Evolutionary conservation across 768 basidiomycete species (phyloP), one percentile per base, ranked within the genome.

Genomic region (Leccinum incarnatum): DNA sequence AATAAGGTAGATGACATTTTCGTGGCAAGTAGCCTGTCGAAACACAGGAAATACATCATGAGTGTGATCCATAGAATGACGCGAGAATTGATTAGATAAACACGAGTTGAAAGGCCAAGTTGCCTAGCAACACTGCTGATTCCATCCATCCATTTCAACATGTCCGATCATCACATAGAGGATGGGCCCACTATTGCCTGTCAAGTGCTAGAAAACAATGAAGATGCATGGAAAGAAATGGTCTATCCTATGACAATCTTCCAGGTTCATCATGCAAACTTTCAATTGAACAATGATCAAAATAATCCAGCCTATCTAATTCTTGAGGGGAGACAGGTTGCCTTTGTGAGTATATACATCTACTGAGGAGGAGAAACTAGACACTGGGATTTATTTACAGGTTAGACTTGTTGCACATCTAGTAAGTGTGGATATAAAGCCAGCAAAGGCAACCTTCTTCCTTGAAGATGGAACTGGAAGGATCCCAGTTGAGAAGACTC

Each of bases 191-290:
- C 5, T 45, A 19, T 45, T 45, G 2, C 42, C 19, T 42, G 32
- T 14, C 32, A 34, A 14, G 61, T 48, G 19, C 40, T 53, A 14
- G 40, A 58, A 29, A 48, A 57, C 17, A 34, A 52, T 14, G 30
- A 29, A 54, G 21, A 53, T 14, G 9, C 29, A 11, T 57, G 53
- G 63, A 53, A 49, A 12, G 2, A 59, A 0, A 49, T 54, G 1
- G 66, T 78, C 21, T 75, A 81, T 40, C 84, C 87, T 1, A 75
- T 83, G 3, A 87, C 84, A 7, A 76, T 88, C 30, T 77, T 76
- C 29, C 87, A 88, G 64, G 57, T 86, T 17, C 63, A 75, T 29
- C 63, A 71, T n/a, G 83, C 83, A 5, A 60, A 66, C n/a, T 72
- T 73, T 25, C 60, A 57, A 25, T 56, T 63, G 60, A 63, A 72